phyloP scores from a whole-genome alignment of 2,329 filamentous ascomycete species.

The Aurifilum marmelostoma region DNA sequence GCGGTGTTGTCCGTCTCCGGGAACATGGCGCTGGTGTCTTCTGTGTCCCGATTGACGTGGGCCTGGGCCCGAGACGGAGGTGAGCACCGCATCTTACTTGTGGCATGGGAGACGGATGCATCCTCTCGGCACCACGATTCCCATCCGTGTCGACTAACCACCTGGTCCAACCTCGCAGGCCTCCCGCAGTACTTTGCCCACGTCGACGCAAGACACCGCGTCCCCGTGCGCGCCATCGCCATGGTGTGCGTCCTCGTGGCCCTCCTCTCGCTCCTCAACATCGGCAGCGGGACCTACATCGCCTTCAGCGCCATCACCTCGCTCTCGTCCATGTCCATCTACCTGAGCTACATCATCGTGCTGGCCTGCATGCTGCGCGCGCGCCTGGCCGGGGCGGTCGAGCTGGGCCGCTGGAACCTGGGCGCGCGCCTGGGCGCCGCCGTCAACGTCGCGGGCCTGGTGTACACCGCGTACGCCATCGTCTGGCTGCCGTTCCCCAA shows the following conservation, averaged over 20 bases:
- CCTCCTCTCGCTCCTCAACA: conserved; percentile 43
- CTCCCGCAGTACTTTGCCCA: conserved; percentile 24
- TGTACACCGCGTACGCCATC: conserved; percentile 28
- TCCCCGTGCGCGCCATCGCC: conserved; percentile 43
- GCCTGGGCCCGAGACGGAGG: conserved; percentile 53
- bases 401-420: conserved; percentile 25
- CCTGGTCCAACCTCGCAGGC: background rate
- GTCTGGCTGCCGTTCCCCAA: conserved; percentile 30
- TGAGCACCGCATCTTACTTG: background rate
- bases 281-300: conserved; percentile 40
- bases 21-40: conserved; percentile 48
- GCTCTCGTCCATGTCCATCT: conserved; percentile 37
- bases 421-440: conserved; percentile 18
- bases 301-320: conserved; percentile 45
- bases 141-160: background rate
- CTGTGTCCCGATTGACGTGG: conserved; percentile 52
- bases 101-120: no score
- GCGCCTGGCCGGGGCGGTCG: conserved; percentile 15
- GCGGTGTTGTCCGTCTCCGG: conserved; percentile 43
- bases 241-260: conserved; percentile 39
- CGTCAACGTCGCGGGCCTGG: conserved; percentile 29
- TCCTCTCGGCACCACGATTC: background rate
- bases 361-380: conserved; percentile 26
- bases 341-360: conserved; percentile 30
- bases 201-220: conserved; percentile 38